A percentile compares a stretch with the other conserved stretches of the same genome.
Evolutionary conservation across 441 rosid genomes (phyloP).

Genomic region (Melastoma candidum): DNA sequence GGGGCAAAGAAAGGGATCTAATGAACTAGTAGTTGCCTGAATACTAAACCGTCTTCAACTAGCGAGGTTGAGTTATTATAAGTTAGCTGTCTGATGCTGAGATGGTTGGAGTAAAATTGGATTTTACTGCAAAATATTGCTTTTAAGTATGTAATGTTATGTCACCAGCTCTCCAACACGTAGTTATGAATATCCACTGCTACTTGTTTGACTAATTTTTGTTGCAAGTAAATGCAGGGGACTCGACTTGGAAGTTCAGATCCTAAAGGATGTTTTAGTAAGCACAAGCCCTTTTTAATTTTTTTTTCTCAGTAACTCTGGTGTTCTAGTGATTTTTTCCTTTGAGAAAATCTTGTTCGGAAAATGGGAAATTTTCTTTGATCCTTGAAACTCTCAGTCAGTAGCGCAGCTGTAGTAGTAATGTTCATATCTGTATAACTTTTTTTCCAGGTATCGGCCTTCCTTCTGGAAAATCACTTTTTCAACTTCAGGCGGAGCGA

Average conservation of each 20-base stretch:
- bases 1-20: too few species aligned
- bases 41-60: too few species aligned
- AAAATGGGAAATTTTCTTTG: neutral
- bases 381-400: neutral
- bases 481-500: conserved; percentile 96
- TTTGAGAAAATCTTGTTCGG: neutral
- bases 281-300: conserved; percentile 29
- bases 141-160: too few species aligned
- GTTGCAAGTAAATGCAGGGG: conserved; percentile 49
- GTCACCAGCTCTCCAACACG: neutral
- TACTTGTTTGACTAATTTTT: conserved; percentile 8
- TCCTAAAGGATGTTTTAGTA: conserved; percentile 98
- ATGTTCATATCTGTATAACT: conserved; percentile 4
- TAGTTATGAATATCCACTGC: neutral
- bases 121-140: neutral
- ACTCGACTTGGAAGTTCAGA: conserved; percentile 99
- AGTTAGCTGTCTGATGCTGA: too few species aligned
- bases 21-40: too few species aligned
- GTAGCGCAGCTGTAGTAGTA: too few species aligned
- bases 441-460: conserved; percentile 72
- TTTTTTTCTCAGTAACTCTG: neutral
- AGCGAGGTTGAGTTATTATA: too few species aligned
- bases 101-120: neutral
- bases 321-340: conserved; percentile 1
- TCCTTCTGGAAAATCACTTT: conserved; percentile 96